phyloP scores from a whole-genome alignment of 768 basidiomycete species.

The Saitozyma podzolica region DNA sequence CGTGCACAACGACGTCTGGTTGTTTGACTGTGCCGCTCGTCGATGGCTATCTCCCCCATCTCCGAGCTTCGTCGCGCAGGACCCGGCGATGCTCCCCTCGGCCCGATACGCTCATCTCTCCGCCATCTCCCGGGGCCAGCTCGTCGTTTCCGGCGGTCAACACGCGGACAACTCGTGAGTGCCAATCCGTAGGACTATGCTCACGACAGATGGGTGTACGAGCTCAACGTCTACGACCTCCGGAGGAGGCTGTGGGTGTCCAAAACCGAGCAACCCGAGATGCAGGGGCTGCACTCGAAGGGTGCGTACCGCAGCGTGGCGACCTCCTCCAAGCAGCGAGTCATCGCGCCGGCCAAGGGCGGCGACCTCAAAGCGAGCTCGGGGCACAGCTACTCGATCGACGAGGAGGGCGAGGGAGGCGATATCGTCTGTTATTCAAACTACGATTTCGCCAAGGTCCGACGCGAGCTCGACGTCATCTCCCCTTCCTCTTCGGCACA shows the following conservation, averaged over 20 bases:
- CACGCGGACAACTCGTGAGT: constrained; percentile 73
- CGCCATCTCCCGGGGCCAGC: constrained; percentile 74
- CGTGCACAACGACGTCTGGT: constrained; percentile 88
- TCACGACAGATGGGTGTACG: constrained; percentile 70
- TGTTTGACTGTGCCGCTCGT: constrained; percentile 72
- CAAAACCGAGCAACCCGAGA: constrained; percentile 60
- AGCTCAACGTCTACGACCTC: constrained; percentile 86
- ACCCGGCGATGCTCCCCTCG: constrained; percentile 66
- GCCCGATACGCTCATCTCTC: constrained; percentile 94
- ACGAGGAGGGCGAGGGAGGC: constrained; percentile 45
- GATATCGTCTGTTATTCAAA: constrained; percentile 93
- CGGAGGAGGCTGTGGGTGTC: constrained; percentile 68
- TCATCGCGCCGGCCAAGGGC: constrained; percentile 66
- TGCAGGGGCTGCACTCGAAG: constrained; percentile 81
- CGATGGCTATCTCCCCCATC: constrained; percentile 67
- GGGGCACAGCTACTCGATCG: constrained; percentile 69
- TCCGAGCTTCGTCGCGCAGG: constrained; percentile 49
- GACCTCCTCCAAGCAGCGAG: constrained; percentile 71
- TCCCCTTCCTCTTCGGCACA: constrained; percentile 57
- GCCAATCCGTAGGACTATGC: constrained; percentile 1
- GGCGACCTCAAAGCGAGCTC: constrained; percentile 55
- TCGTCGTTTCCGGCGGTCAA: constrained; percentile 93
- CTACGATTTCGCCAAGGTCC: constrained; percentile 84
- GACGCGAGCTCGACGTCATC: constrained; percentile 90
- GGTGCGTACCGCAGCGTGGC: constrained; percentile 95